Evolutionary conservation across 2,329 filamentous ascomycete genomes (phyloP), one percentile per base, ranked within the genome.

Genomic region (Paecilomyces sp.): DNA sequence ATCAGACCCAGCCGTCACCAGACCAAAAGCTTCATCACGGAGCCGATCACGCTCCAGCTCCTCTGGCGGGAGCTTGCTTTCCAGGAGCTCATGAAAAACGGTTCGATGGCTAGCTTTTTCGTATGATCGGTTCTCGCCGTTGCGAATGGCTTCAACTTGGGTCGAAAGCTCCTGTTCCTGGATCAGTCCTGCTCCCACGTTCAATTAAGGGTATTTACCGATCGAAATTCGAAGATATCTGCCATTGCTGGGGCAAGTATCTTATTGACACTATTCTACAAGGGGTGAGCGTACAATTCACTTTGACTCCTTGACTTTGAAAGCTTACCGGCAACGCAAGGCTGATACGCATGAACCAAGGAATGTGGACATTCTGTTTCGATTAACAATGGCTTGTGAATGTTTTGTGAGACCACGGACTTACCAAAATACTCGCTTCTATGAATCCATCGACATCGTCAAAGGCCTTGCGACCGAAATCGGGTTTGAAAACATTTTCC

Each of bases 191-290:
- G 15, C 5, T 47, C 41, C 9, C 18, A 18, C 41, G 2, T 47
- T 47, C n/a, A 9, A 18, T 15, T 3, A 34, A 25, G 13, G 47
- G 51, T 7, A 4, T 15, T 18, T 28, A 58, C 57, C 12, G 33
- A 41, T 51, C 57, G 51, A 22, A 55, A 58, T 11, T 58, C 57
- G 13, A 58, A 53, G 15, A 58, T 58, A 36, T 58, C 51, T 54
- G 57, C 57, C 57, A 58, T 53, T 33, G 51, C 57, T 2, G 57
- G 57, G 25, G 57, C 51, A 22, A 58, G 31, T 28, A 24, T n/a
- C 47, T 53, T 57, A 47, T 50, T 57, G 47, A 57, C 56, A 2
- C 56, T n/a, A 22, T 54, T 34, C 56, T 57, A 55, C 41, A 7
- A 18, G 13, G n/a, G n/a, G 41, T 47, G 41, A 47, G 41, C 41